These are phyloP conservation scores for Talaromyces trachyspermus DNA, from an alignment of 495 filamentous ascomycete genomes.

Conservation along the genomic window DNA sequence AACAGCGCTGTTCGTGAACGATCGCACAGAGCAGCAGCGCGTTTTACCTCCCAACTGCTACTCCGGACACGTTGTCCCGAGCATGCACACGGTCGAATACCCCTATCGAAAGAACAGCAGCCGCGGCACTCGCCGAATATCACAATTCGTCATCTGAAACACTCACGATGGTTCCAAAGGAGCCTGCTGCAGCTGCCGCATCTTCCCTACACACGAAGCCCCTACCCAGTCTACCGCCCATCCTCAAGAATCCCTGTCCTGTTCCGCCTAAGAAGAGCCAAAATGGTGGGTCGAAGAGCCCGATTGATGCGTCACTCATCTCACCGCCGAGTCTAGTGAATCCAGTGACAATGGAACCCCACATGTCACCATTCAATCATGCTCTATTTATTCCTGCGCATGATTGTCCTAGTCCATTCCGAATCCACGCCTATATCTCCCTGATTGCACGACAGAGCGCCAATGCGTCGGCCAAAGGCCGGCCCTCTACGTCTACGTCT, in stretches of 20 bases:
- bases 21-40: constrained; percentile 12
- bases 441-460: constrained; percentile 30
- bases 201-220: constrained; percentile 28
- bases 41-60: constrained; percentile 27
- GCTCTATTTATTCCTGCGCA: constrained; percentile 40
- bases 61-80: constrained; percentile 23
- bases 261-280: constrained; percentile 21
- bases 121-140: constrained; percentile 13
- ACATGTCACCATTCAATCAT: constrained; percentile 38
- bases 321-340: constrained; percentile 36
- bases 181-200: constrained; percentile 10
- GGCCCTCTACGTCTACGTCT: constrained; percentile 36
- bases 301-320: constrained; percentile 37
- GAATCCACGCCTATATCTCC: constrained; percentile 31
- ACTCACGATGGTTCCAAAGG: constrained; percentile 28
- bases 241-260: constrained; percentile 16
- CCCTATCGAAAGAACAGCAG: constrained; percentile 23
- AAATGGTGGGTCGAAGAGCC: constrained; percentile 21
- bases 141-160: constrained; percentile 25
- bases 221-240: constrained; percentile 26
- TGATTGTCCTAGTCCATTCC: constrained; percentile 35
- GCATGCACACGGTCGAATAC: constrained; percentile 21
- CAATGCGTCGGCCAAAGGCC: constrained; percentile 29
- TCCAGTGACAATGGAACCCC: constrained; percentile 38
- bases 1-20: constrained; percentile 11